These are phyloP conservation scores for Alloteropsis semialata DNA, from an alignment of 176 grass and related monocot genomes.

Conservation along the genomic window DNA sequence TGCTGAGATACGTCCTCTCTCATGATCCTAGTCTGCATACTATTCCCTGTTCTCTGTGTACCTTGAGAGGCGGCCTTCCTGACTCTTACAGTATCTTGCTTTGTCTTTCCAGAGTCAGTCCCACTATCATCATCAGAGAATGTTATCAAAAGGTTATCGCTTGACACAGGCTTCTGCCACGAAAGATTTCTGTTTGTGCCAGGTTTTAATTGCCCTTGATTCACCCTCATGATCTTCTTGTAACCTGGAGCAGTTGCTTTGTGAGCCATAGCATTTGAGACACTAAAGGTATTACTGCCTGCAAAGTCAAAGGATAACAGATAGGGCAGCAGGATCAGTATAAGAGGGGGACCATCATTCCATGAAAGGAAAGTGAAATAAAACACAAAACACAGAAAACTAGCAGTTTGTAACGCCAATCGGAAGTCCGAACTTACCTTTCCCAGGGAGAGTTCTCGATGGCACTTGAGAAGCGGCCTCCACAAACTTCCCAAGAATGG, in stretches of 20 bases:
- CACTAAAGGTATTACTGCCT: constrained; percentile 47
- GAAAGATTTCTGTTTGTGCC: constrained; percentile 65
- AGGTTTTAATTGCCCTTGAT: constrained; percentile 56
- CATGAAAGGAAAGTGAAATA: not conserved
- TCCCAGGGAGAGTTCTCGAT: constrained; percentile 13
- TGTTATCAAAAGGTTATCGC: constrained; percentile 82
- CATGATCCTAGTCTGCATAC: constrained; percentile 26
- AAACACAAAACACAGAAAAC: not conserved
- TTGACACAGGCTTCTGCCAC: constrained; percentile 71
- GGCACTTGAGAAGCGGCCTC: constrained; percentile 30
- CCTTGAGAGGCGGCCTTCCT: constrained; percentile 37
- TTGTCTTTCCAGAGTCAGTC: constrained; percentile 54
- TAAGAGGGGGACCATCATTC: not conserved
- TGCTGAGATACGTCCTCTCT: constrained; percentile 31
- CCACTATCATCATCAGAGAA: constrained; percentile 96
- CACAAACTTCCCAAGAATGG: constrained; percentile 15
- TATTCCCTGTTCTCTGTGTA: constrained; percentile 37
- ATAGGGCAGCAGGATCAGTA: constrained; percentile 7
- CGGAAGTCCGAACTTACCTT: constrained; percentile 24
- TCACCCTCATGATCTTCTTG: constrained; percentile 51
- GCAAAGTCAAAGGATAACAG: constrained; percentile 29
- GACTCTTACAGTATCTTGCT: constrained; percentile 19
- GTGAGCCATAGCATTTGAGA: constrained; percentile 32
- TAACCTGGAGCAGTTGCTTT: constrained; percentile 46
- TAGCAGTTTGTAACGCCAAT: not conserved